Evolutionary conservation across 495 filamentous ascomycete species (phyloP).

Genomic region (Aspergillus olivimuriae): DNA sequence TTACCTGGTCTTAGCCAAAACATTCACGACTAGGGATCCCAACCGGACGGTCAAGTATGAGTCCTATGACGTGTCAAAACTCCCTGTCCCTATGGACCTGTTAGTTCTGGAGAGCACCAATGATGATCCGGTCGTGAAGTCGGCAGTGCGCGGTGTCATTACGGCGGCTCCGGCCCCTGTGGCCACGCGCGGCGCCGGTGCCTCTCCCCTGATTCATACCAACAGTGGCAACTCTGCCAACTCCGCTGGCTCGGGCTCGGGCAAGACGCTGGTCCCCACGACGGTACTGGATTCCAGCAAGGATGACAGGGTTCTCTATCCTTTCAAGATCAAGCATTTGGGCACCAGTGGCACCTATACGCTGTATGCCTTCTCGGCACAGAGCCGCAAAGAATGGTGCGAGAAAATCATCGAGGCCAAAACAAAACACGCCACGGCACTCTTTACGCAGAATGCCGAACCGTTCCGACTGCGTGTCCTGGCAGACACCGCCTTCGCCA

Average conservation of each 20-base stretch:
- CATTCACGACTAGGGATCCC: constrained; percentile 58
- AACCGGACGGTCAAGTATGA: constrained; percentile 64
- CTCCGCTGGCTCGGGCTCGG: constrained; percentile 20
- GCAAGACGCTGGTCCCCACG: constrained; percentile 41
- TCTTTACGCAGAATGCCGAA: constrained; percentile 91
- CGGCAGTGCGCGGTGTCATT: constrained; percentile 67
- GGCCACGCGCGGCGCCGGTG: constrained; percentile 38
- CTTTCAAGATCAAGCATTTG: constrained; percentile 96
- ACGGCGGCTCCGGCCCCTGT: constrained; percentile 47
- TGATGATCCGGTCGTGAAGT: constrained; percentile 85
- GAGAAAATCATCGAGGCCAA: constrained; percentile 91
- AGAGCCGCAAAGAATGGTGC: constrained; percentile 82
- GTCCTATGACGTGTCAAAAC: constrained; percentile 89
- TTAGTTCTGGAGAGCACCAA: constrained; percentile 84
- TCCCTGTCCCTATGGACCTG: constrained; percentile 96
- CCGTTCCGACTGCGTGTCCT: constrained; percentile 90
- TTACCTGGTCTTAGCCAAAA: constrained; percentile 90
- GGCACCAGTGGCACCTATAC: constrained; percentile 77
- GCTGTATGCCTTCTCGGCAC: constrained; percentile 69
- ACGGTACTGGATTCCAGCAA: constrained; percentile 48
- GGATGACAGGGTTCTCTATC: constrained; percentile 82
- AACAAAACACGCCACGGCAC: constrained; percentile 78
- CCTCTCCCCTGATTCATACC: constrained; percentile 56
- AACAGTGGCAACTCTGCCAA: constrained; percentile 49
- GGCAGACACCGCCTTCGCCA: constrained; percentile 84